Percentiles rank a stretch among this genome's conserved stretches.
phyloP scores from a whole-genome alignment of 1,284 basidiomycete species.

The Ustilago bromivora region DNA sequence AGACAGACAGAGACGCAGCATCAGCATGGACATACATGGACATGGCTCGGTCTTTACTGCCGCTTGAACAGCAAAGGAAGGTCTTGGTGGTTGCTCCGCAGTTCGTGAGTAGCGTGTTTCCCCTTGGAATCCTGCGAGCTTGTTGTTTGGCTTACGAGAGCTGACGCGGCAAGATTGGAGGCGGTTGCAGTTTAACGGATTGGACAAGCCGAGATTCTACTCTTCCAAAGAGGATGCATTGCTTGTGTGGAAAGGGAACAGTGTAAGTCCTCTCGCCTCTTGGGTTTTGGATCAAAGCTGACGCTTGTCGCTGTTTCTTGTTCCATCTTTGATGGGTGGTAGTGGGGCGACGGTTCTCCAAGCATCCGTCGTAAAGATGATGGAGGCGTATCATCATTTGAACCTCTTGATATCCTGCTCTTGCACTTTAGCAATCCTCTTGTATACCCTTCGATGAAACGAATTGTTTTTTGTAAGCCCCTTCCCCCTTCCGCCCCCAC shows the following conservation, averaged over 20 bases:
- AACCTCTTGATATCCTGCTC: constrained; percentile 39
- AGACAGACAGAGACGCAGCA: constrained; percentile 17
- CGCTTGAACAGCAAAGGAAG: not conserved
- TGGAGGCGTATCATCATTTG: constrained; percentile 36
- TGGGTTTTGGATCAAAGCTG: too few relatives aligned
- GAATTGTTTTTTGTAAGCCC: constrained; percentile 44
- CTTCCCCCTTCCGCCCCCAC: not conserved
- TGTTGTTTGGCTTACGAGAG: not conserved
- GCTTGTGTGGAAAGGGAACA: constrained; percentile 48
- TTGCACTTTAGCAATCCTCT: constrained; percentile 17
- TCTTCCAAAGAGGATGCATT: constrained; percentile 4
- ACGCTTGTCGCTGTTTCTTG: not conserved
- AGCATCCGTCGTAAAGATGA: not conserved
- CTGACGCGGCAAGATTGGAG: not conserved
- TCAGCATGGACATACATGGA: constrained; percentile 18
- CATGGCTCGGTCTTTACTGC: constrained; percentile 7
- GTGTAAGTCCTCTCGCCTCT: constrained; percentile 21
- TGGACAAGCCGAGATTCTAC: constrained; percentile 33
- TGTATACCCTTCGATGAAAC: constrained; percentile 3
- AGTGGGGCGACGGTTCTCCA: constrained; percentile 51
- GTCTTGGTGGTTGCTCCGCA: constrained; percentile 22
- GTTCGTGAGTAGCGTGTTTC: constrained; percentile 15
- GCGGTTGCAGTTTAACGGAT: constrained; percentile 36
- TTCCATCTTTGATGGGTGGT: not conserved
- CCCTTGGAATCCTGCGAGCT: too few relatives aligned